Evolutionary conservation across 495 filamentous ascomycete species (phyloP).

Genomic region (Hyaloscypha variabilis): DNA sequence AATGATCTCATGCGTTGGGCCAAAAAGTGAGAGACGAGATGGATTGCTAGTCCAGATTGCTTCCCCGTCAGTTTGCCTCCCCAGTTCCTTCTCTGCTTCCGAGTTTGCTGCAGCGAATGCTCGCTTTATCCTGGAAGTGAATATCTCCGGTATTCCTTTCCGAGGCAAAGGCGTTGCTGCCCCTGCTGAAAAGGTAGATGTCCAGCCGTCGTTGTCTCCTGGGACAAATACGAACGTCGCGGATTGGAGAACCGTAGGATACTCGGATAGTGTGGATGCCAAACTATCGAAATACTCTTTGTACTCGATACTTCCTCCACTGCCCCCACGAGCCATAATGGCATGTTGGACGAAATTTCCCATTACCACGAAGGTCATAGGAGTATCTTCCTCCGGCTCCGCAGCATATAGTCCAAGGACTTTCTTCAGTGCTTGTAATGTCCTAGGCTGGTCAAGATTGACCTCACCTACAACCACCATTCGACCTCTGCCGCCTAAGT

Average conservation of each 20-base stretch:
- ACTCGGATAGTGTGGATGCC: conserved; percentile 81
- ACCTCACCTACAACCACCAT: conserved; percentile 80
- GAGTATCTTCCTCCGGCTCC: conserved; percentile 64
- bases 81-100: conserved; percentile 51
- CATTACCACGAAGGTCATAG: conserved; percentile 76
- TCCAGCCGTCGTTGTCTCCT: conserved; percentile 95
- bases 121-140: conserved; percentile 79
- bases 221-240: conserved; percentile 91
- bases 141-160: conserved; percentile 77
- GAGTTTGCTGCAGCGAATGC: conserved; percentile 77
- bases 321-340: conserved; percentile 64
- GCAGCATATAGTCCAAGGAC: conserved; percentile 70
- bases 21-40: conserved; percentile 77
- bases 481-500: conserved; percentile 45
- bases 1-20: conserved; percentile 81
- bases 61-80: conserved; percentile 58
- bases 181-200: conserved; percentile 82
- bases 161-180: conserved; percentile 74
- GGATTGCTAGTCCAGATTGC: conserved; percentile 91
- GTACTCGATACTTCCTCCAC: conserved; percentile 82
- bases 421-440: conserved; percentile 74
- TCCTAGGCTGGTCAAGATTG: conserved; percentile 78
- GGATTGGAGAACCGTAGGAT: conserved; percentile 74
- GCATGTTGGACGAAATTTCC: conserved; percentile 84
- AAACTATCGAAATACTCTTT: conserved; percentile 92